A percentile compares a stretch with the other conserved stretches of the same genome.
Evolutionary conservation across 139 green algal species (phyloP).

Genomic region (Penium margaritaceum): DNA sequence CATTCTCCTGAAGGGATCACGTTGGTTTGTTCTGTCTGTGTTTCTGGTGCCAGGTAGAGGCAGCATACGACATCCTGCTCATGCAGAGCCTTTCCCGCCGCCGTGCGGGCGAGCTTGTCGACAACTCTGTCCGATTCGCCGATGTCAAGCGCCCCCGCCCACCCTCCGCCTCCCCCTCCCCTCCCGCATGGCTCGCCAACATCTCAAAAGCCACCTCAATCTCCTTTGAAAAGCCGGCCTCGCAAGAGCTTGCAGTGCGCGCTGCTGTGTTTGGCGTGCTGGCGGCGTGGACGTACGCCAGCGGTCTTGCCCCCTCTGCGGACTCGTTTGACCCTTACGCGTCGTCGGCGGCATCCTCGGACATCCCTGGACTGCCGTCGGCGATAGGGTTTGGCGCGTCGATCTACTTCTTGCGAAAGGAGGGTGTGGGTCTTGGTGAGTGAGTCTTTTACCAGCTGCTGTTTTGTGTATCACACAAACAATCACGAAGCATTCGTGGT

Average conservation of each 20-base stretch:
- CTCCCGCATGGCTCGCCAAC: no score
- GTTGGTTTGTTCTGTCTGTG: no score
- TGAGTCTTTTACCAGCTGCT: no score
- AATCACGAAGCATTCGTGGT: no score
- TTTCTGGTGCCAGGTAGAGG: conserved; percentile 66
- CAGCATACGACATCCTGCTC: conserved; percentile 68
- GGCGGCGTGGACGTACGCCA: conserved; percentile 52
- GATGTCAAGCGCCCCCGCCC: conserved; percentile 46
- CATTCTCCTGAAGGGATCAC: no score
- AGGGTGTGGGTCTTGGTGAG: conserved; percentile 57
- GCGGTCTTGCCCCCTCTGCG: conserved; percentile 21
- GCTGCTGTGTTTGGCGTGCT: conserved; percentile 55
- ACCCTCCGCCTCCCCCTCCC: neutral
- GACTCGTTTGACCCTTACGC: neutral
- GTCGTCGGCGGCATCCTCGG: conserved; percentile 41
- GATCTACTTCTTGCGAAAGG: conserved; percentile 72
- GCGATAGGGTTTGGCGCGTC: conserved; percentile 59
- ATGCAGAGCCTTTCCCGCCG: conserved; percentile 68
- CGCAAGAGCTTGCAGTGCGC: conserved; percentile 16
- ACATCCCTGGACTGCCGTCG: conserved; percentile 70
- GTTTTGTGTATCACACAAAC: no score
- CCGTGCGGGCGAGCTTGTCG: conserved; percentile 51
- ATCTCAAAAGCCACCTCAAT: no score
- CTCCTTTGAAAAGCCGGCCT: no score
- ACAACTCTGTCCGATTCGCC: conserved; percentile 50